Base-by-base conservation (phyloP, 1,284 basidiomycete species). In the Malassezia yamatoensis region DNA sequence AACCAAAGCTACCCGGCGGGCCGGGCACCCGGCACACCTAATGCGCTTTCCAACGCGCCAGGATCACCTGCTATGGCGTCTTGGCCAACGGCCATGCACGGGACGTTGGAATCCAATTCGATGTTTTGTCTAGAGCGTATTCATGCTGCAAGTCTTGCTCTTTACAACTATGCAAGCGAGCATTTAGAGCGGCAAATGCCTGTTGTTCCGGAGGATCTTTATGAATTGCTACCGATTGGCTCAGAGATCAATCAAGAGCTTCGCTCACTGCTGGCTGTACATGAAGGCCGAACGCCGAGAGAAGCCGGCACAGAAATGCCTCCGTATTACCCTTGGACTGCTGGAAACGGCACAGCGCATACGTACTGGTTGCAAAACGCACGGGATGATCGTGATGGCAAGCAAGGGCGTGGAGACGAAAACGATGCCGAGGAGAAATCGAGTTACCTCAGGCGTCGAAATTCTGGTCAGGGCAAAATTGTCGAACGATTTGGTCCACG, bases 191-290 rank as follows among this genome's bases (percentile, higher is more conserved):
- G 61, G 21, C 58, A 60, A 46, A 52, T 50, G 32, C 40, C 61
- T 3, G 58, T 59, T 6, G 57, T 58, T 1, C 55, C 59, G 5
- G 58, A 63, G 38, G 63, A 66, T 46, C 52, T 68, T 11, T 59
- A 63, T 47, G 54, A 40, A 34, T 45, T 63, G 53, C 54, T 66
- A 35, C 57, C 60, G 12, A 60, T 62, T 48, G 66, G 59, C 20
- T 63, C 63, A 44, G 64, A 63, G 45, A 60, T 68, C 40, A 66
- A 63, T 42, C 62, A 65, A 10, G 64, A 64, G 32, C 55, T 68
- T 42, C 62, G 61, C 39, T 57, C 60, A 50, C 59, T 67, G 15
- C 42, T 66, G 12, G 58, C 64, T 5, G 49, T 54, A 44, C 62
- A 63, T 41, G 66, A 68, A 7, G 29, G 33, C 37, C 55, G 55